A percentile compares a stretch with the other conserved stretches of the same genome.
These are phyloP conservation scores for Prunus persica DNA, from an alignment of 306 rosid species.

Conservation along the genomic window DNA sequence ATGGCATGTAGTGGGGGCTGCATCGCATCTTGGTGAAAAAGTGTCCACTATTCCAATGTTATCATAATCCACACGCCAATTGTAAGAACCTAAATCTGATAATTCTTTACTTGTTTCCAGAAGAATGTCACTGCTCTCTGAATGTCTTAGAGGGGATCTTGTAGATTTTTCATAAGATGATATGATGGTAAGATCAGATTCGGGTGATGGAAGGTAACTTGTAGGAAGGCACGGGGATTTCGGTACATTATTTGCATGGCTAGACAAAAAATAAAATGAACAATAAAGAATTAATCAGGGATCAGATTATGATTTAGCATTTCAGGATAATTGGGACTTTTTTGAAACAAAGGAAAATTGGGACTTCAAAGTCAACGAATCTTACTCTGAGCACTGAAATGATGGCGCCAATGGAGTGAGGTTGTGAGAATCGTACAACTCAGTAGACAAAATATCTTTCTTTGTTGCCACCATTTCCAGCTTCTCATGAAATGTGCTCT, in stretches of 20 bases:
- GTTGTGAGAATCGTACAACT: constrained; percentile 20
- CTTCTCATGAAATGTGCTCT: constrained; percentile 21
- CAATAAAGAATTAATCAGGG: not conserved
- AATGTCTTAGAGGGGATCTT: constrained; percentile 20
- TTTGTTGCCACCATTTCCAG: constrained; percentile 36
- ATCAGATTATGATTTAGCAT: not conserved
- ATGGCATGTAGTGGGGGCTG: constrained; percentile 12
- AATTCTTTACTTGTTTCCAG: constrained; percentile 26
- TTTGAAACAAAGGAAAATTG: not conserved
- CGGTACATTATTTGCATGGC: constrained; percentile 45
- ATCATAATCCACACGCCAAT: constrained; percentile 23
- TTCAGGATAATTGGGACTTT: not conserved
- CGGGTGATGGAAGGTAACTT: constrained; percentile 34
- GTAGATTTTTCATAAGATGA: constrained; percentile 22
- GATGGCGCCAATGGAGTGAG: constrained; percentile 46
- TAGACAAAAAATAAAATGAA: constrained; percentile 21
- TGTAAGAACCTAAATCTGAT: constrained; percentile 17
- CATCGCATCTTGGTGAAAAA: constrained; percentile 24
- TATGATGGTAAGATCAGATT: constrained; percentile 25
- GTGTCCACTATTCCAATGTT: constrained; percentile 20
- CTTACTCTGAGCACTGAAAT: constrained; percentile 52
- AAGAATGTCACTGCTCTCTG: constrained; percentile 20
- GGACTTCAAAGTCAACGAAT: not conserved
- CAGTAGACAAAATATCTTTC: constrained; percentile 25
- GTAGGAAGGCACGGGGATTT: constrained; percentile 32